Percentiles rank a stretch among this genome's conserved stretches.
phyloP scores from a whole-genome alignment of 192 early-diverging fungal species.

The Lunasporangiospora selenospora region DNA sequence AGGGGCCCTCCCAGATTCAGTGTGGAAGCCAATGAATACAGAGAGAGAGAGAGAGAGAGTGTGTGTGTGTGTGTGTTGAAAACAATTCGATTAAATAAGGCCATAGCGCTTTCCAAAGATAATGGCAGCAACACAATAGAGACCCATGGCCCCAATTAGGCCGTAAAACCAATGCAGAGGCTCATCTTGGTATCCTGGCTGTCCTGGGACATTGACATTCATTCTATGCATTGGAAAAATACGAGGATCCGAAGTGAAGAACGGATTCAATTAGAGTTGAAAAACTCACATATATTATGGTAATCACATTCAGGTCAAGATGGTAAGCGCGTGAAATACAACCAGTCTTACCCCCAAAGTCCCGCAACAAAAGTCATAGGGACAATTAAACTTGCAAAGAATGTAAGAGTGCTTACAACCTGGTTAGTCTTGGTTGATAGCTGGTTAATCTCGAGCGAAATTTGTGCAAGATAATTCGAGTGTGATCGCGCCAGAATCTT shows the following conservation, averaged over 20 bases:
- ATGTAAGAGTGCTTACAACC: conserved; percentile 54
- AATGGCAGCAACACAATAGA: conserved; percentile 25
- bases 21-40: no score
- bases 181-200: conserved; percentile 30
- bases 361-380: conserved; percentile 70
- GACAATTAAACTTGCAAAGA: conserved; percentile 58
- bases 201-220: conserved; percentile 70
- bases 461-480: conserved; percentile 77
- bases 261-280: no score
- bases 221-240: conserved; percentile 49
- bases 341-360: conserved; percentile 55
- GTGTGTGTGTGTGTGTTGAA: no score
- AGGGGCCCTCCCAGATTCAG: no score
- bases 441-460: conserved; percentile 76
- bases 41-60: no score
- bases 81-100: no score
- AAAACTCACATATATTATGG: no score
- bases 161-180: conserved; percentile 30
- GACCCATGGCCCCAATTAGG: conserved; percentile 11
- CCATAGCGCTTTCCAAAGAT: conserved; percentile 35
- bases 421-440: conserved; percentile 60
- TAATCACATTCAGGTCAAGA: no score
- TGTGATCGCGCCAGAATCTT: conserved; percentile 73
- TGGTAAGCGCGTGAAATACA: no score
- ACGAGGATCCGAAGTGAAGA: no score